phyloP scores from a whole-genome alignment of 768 basidiomycete genomes.

The Postia placenta region DNA sequence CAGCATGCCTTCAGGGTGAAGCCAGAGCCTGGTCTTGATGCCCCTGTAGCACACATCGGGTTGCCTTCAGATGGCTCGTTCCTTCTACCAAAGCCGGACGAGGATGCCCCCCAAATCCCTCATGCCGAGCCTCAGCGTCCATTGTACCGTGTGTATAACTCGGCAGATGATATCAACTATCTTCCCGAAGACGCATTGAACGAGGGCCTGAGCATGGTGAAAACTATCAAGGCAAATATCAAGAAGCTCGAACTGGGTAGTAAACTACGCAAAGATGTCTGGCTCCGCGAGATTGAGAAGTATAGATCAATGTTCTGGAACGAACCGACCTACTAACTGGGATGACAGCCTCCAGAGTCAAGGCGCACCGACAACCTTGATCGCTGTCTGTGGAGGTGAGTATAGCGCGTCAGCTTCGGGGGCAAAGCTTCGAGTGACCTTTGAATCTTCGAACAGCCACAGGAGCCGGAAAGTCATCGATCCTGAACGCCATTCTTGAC shows the following conservation, averaged over 20 bases:
- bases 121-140: neutral
- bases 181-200: slow-evolving; percentile 43
- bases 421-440: neutral
- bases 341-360: slow-evolving; percentile 44
- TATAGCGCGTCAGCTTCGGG: too few species aligned
- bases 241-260: slow-evolving; percentile 44
- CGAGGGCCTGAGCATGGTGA: slow-evolving; percentile 48
- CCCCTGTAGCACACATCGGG: neutral
- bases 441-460: slow-evolving; percentile 33
- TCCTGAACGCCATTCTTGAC: slow-evolving; percentile 55
- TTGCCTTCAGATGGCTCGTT: neutral
- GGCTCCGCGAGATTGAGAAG: slow-evolving; percentile 49
- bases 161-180: slow-evolving; percentile 40
- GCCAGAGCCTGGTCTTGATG: neutral
- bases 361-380: slow-evolving; percentile 49
- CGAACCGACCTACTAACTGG: too few species aligned
- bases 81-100: neutral
- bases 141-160: slow-evolving; percentile 31
- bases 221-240: slow-evolving; percentile 37
- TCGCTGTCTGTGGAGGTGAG: slow-evolving; percentile 59
- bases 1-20: neutral
- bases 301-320: slow-evolving; percentile 18
- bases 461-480: slow-evolving; percentile 57
- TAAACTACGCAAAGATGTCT: slow-evolving; percentile 52
- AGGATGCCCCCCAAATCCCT: neutral